Base-by-base conservation (phyloP, 2,329 filamentous ascomycete genomes). In the Epichloe scottii region DNA sequence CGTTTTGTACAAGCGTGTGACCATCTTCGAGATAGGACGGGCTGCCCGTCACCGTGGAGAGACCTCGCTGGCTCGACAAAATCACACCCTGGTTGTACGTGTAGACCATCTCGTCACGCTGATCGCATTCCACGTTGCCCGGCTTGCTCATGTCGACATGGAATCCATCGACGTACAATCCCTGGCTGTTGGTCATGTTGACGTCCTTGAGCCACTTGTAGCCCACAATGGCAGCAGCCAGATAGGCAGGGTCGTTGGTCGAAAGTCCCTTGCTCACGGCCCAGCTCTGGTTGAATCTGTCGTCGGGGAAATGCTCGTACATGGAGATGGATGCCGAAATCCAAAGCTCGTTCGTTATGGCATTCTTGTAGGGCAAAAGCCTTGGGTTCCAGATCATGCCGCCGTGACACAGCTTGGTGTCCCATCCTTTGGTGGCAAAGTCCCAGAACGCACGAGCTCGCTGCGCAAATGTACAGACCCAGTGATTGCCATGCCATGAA, bases 71-170 rank as follows among this genome's bases (percentile, higher is more conserved):
- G 12, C 89, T 90, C 4, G 87, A 89, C 21, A 96, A 77, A 1
- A 97, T 62, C 4, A 96, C 89, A 21, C 90, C 91, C 66, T 97
- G 91, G 68, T 97, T 97, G 71, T 97, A 96, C 0, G 89, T 94
- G 67, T 90, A 95, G 8, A 95, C 85, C 82, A 89, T 91, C 58
- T 90, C 81, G 65, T 95, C 87, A 46, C 89, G 79, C 47, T 79
- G 66, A 62, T 96, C 87, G 65, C 91, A 96, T 55, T 79, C 75
- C 0, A 79, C 82, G 51, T 86, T 89, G 47, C 82, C 80, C 26
- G 74, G 75, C 53, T 76, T 75, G 6, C 71, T 68, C 51, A 80
- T 77, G 26, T 71, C 69, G 60, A 97, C 85, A 65, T 97, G 91
- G 63, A 89, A 97, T 11, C 91, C 91, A 60, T 97, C 91, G 0